A percentile compares a stretch with the other conserved stretches of the same genome.
Conservation (phyloP, 164 flowering plant species). For the Umbellularia californica region DNA sequence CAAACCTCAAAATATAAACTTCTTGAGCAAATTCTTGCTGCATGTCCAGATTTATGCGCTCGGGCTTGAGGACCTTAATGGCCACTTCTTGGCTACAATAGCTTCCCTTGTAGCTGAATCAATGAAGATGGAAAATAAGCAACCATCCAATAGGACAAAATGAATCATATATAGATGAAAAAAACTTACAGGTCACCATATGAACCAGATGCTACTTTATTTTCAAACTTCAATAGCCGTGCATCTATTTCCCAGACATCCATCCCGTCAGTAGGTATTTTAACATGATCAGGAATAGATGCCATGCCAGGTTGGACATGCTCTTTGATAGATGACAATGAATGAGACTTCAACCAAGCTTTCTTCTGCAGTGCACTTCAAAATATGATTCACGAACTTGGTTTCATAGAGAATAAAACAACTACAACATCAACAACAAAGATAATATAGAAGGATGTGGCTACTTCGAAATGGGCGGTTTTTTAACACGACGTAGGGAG, state of each 20-base stretch:
- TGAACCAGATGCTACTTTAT: slow-evolving; percentile 71
- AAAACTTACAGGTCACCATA: slow-evolving; percentile 81
- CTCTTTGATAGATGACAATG: slow-evolving; percentile 22
- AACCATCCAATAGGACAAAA: not conserved
- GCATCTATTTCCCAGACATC: slow-evolving; percentile 92
- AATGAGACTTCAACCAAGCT: slow-evolving; percentile 19
- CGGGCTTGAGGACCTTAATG: slow-evolving; percentile 77
- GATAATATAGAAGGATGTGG: not conserved
- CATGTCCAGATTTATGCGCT: slow-evolving; percentile 61
- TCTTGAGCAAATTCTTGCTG: slow-evolving; percentile 84
- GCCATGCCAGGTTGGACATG: slow-evolving; percentile 24
- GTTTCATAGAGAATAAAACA: not conserved
- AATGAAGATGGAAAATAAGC: not conserved
- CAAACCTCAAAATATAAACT: slow-evolving; percentile 90
- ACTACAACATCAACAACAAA: too few species aligned
- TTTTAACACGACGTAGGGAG: not conserved
- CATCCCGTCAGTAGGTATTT: slow-evolving; percentile 54
- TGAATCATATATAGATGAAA: not conserved
- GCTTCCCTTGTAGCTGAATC: slow-evolving; percentile 69
- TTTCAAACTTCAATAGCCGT: slow-evolving; percentile 46
- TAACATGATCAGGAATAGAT: slow-evolving; percentile 33
- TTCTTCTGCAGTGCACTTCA: slow-evolving; percentile 32
- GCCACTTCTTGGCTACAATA: slow-evolving; percentile 93
- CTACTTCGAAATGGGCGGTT: not conserved
- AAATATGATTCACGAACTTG: slow-evolving; percentile 1